Conservation (phyloP, 352 stramenopile genomes). For the Phytophthora palmivora region DNA sequence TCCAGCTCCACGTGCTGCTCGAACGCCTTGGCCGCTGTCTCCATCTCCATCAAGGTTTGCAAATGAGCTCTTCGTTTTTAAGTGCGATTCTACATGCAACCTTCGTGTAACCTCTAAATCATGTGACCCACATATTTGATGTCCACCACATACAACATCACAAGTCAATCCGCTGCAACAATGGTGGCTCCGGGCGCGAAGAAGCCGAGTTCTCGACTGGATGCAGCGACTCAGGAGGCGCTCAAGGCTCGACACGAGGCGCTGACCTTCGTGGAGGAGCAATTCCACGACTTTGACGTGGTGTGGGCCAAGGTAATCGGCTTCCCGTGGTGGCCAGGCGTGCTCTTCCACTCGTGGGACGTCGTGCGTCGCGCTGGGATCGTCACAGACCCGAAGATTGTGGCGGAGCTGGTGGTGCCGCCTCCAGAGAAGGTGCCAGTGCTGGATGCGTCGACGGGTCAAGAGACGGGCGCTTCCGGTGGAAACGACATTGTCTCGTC, state of each 20-base stretch:
- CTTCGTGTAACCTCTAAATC: neutral
- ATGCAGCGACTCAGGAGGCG: constrained; percentile 25
- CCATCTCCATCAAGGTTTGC: constrained; percentile 22
- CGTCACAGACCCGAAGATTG: constrained; percentile 45
- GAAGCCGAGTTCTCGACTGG: constrained; percentile 34
- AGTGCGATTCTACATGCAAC: neutral
- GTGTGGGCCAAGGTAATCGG: constrained; percentile 78
- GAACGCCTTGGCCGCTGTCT: constrained; percentile 49
- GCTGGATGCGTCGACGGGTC: constrained; percentile 27
- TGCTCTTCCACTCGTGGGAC: constrained; percentile 79
- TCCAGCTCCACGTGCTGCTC: constrained; percentile 72
- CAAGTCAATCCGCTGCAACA: neutral
- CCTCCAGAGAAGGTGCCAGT: constrained; percentile 40
- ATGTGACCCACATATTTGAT: constrained; percentile 17
- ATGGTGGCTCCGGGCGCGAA: constrained; percentile 46
- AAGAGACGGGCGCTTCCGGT: constrained; percentile 34
- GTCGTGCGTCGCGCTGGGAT: constrained; percentile 50
- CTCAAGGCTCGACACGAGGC: constrained; percentile 38
- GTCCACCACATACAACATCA: constrained; percentile 5
- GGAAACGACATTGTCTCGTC: constrained; percentile 49
- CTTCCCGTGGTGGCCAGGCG: constrained; percentile 83
- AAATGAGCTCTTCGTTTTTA: constrained; percentile 8
- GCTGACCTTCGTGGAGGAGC: constrained; percentile 51
- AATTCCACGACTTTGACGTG: constrained; percentile 77
- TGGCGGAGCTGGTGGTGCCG: constrained; percentile 42